Evolutionary conservation across 2,329 filamentous ascomycete species (phyloP).

Genomic region (Diplocarpon mali): DNA sequence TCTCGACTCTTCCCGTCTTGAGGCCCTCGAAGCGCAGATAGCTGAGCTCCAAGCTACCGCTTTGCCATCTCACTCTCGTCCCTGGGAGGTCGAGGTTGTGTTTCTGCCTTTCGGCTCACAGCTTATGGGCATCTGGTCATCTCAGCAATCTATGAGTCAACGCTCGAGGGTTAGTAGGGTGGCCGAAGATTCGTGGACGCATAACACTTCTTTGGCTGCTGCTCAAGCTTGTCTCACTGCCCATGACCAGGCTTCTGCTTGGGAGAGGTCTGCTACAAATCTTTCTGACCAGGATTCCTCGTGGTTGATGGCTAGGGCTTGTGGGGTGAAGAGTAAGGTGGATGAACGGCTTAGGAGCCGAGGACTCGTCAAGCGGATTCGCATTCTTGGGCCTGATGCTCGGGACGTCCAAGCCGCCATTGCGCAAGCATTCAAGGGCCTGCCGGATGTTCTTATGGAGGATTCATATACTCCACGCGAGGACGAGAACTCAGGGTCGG

Average conservation of each 20-base stretch:
- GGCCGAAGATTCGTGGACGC: constrained; percentile 36
- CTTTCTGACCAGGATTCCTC: constrained; percentile 9
- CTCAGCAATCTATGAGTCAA: constrained; percentile 30
- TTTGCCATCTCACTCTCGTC: constrained; percentile 48
- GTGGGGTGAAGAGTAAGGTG: constrained; percentile 47
- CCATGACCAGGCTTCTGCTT: constrained; percentile 18
- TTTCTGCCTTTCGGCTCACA: constrained; percentile 56
- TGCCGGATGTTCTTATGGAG: constrained; percentile 33
- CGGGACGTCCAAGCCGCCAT: constrained; percentile 57
- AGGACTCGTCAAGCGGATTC: constrained; percentile 55
- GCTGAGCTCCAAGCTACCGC: constrained; percentile 20
- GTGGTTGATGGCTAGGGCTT: constrained; percentile 54
- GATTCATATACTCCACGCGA: constrained; percentile 16
- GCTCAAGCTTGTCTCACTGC: constrained; percentile 20
- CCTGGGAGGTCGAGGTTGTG: constrained; percentile 68
- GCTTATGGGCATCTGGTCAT: constrained; percentile 42
- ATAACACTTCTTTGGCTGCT: constrained; percentile 19
- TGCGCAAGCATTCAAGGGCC: constrained; percentile 46
- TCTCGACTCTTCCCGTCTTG: constrained; percentile 33
- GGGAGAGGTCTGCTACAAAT: constrained; percentile 19
- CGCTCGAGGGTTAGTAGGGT: constrained; percentile 28
- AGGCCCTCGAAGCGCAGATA: constrained; percentile 34
- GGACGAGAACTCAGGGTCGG: constrained; percentile 10
- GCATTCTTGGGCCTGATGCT: constrained; percentile 51
- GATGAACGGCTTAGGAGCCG: constrained; percentile 65